phyloP scores from a whole-genome alignment of 371 early-diverging fungal genomes.

The Haplosporangium sp. region DNA sequence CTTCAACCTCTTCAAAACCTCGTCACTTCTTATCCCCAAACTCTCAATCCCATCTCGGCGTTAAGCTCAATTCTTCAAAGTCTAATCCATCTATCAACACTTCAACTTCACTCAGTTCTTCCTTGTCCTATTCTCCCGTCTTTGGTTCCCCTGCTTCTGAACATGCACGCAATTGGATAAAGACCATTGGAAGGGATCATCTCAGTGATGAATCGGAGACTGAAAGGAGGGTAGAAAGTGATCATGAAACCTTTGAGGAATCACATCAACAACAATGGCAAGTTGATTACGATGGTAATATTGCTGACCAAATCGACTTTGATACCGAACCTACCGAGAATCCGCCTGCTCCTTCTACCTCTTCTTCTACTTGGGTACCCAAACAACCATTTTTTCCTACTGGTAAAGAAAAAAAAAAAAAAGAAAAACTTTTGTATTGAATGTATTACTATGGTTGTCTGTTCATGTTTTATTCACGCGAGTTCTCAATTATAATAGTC shows the following conservation, averaged over 20 bases:
- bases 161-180: constrained; percentile 36
- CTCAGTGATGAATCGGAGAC: constrained; percentile 44
- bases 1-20: constrained; percentile 14
- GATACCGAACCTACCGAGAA: constrained; percentile 13
- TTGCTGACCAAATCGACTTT: constrained; percentile 36
- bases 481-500: no score
- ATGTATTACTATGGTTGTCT: no score
- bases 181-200: constrained; percentile 30
- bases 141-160: constrained; percentile 50
- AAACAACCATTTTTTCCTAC: not conserved
- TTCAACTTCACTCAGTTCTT: not conserved
- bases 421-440: no score
- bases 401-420: no score
- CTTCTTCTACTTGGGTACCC: constrained; percentile 14
- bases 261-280: constrained; percentile 48
- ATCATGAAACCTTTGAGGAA: constrained; percentile 36
- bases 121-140: constrained; percentile 37
- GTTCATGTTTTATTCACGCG: no score
- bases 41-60: not conserved
- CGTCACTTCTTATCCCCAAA: constrained; percentile 13
- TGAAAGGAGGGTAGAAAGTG: constrained; percentile 22
- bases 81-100: no score
- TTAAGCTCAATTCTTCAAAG: not conserved
- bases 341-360: not conserved
- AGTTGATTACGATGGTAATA: constrained; percentile 41